These are phyloP conservation scores for Talaromyces wortmannii DNA, from an alignment of 495 filamentous ascomycete genomes.

Conservation along the genomic window DNA sequence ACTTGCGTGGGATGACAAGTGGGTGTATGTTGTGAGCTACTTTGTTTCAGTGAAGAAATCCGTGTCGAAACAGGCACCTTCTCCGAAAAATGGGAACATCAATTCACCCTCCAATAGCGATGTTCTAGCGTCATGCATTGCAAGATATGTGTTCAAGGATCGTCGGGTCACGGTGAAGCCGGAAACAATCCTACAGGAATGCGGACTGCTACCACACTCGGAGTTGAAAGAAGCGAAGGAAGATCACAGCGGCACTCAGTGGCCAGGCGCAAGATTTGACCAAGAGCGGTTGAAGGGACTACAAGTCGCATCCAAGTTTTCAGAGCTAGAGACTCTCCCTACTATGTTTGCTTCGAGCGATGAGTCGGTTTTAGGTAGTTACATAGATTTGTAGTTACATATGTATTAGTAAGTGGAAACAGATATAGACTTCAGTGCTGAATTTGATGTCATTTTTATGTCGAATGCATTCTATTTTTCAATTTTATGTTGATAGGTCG, in stretches of 20 bases:
- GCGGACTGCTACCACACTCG: constrained; percentile 50
- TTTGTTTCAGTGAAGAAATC: constrained; percentile 50
- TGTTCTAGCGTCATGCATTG: constrained; percentile 67
- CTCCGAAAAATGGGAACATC: background rate
- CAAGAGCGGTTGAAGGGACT: constrained; percentile 4
- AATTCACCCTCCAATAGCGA: constrained; percentile 12
- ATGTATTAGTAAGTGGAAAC: too few species aligned
- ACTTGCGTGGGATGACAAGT: constrained; percentile 65
- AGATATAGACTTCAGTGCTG: too few species aligned
- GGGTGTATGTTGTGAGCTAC: constrained; percentile 57
- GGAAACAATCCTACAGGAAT: constrained; percentile 62
- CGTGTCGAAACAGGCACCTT: background rate
- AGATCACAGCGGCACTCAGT: background rate
- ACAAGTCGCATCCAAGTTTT: background rate
- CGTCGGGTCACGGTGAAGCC: constrained; percentile 80
- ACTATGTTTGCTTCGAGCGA: too few species aligned
- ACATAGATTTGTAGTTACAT: too few species aligned
- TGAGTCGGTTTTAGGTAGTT: too few species aligned
- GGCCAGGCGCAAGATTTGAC: constrained; percentile 2
- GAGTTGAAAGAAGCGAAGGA: background rate
- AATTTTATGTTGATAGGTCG: background rate
- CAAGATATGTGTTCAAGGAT: constrained; percentile 87
- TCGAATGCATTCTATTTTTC: background rate
- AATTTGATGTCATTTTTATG: background rate
- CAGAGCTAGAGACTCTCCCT: background rate